Base-by-base conservation (phyloP, 169 alveolate genomes). In the Plasmodium gaboni region DNA sequence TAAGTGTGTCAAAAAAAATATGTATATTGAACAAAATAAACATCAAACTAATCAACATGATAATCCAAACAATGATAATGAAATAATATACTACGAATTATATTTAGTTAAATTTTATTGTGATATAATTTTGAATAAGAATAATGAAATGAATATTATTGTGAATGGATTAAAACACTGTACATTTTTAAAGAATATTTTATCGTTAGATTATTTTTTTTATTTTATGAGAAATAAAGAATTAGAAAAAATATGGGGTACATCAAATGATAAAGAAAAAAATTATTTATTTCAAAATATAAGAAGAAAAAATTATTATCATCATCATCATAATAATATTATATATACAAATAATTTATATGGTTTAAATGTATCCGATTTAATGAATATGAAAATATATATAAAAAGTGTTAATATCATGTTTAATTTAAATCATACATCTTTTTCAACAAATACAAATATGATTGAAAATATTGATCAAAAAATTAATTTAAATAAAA, bases 81-180 rank as follows among this genome's bases (percentile, higher is more conserved):
- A 78, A 17, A 22, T 65, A 12, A 32, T 65, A 13, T 78, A 65
- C 44, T 78, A 64, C 44, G 89, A 78, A 13, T 59, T 78, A 17
- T 59, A 78, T 59, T 44, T 78, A 12, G 78, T 65, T 24, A 78
- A 78, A 10, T 57, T 64, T 51, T 44, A 65, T 59, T 78, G 89
- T 69, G 89, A 78, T 24, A 78, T 78, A 10, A 70, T 78, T 15
- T 15, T 78, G 12, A 78, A 78, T n/a, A 78, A 78, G 32, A 78
- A 78, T 26, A 78, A 78, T 28, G 74, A 78, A 24, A 59, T 65
- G 8, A 78, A 78, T 42, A 78, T 78, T 1, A 63, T 78, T 28
- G 15, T 78, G 2, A 65, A 78, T 65, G 89, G 89, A 24, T n/a
- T 42, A 1, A 78, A 44, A 1, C 78, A 78, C 24, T 65, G n/a